A percentile compares a stretch with the other conserved stretches of the same genome.
phyloP scores from a whole-genome alignment of 2,329 filamentous ascomycete genomes.

The Epichloe sylvatica region DNA sequence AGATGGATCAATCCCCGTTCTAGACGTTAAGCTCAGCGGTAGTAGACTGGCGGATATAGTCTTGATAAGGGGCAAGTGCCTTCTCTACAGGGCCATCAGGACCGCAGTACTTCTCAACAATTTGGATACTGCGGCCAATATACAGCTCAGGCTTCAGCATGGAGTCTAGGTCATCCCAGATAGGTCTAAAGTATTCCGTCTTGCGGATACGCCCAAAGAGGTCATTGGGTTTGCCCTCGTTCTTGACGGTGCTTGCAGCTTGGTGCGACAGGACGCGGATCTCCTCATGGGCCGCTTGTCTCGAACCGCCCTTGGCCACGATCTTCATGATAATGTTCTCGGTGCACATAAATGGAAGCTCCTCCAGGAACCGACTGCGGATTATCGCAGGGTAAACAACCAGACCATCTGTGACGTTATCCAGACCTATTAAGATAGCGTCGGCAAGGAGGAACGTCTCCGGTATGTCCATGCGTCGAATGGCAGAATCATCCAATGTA shows the following conservation, averaged over 20 bases:
- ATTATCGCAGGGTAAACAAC: constrained; percentile 72
- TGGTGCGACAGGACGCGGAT: constrained; percentile 72
- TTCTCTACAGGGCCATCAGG: constrained; percentile 24
- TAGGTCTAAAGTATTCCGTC: constrained; percentile 60
- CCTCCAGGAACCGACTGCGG: constrained; percentile 50
- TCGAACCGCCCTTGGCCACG: constrained; percentile 52
- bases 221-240: constrained; percentile 60
- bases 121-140: constrained; percentile 29
- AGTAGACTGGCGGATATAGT: constrained; percentile 16
- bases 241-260: constrained; percentile 47
- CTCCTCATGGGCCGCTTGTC: constrained; percentile 77
- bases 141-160: constrained; percentile 50
- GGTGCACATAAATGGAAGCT: constrained; percentile 79
- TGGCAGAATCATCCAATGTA: constrained; percentile 63
- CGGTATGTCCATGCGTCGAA: constrained; percentile 51
- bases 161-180: constrained; percentile 53
- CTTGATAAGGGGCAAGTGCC: constrained; percentile 23
- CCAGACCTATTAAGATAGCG: constrained; percentile 49
- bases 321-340: constrained; percentile 60
- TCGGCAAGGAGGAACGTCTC: constrained; percentile 56
- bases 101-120: constrained; percentile 33
- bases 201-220: constrained; percentile 63
- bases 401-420: constrained; percentile 54
- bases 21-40: constrained; percentile 5
- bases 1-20: no score